A percentile compares a stretch with the other conserved stretches of the same genome.
Conservation (phyloP, 257 asterid genomes). For the Cruciata laevipes region DNA sequence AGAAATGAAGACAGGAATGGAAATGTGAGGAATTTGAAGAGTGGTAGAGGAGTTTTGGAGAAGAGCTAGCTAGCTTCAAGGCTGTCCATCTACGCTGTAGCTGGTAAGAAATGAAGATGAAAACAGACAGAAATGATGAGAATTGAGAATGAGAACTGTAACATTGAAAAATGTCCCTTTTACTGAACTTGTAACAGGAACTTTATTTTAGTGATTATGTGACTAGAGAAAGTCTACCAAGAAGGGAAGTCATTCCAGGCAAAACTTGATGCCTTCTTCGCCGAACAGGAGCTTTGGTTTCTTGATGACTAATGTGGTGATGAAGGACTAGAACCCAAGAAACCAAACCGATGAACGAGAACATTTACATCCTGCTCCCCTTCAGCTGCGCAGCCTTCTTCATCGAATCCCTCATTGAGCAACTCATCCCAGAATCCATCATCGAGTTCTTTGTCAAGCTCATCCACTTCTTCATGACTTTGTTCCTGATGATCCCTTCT, state of each 20-base stretch:
- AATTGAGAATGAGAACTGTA: neutral
- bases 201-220: neutral
- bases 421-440: constrained; percentile 84
- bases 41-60: constrained; percentile 8
- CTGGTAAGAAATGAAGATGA: constrained; percentile 15
- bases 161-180: neutral
- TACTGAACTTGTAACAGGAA: neutral
- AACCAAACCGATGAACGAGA: constrained; percentile 56
- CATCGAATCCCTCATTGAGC: constrained; percentile 48
- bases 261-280: neutral
- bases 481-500: constrained; percentile 17
- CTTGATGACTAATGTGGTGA: neutral
- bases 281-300: constrained; percentile 4
- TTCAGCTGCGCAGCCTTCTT: constrained; percentile 8
- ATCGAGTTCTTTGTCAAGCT: constrained; percentile 43
- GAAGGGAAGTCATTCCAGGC: neutral
- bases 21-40: constrained; percentile 2
- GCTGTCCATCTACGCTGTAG: constrained; percentile 18
- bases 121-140: neutral
- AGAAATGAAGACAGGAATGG: neutral
- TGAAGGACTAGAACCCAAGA: constrained; percentile 40
- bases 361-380: constrained; percentile 45
- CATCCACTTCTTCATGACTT: neutral
- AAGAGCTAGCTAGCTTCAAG: constrained; percentile 8
- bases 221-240: constrained; percentile 14